Base-by-base conservation (phyloP, 2,329 filamentous ascomycete genomes). In the Aureobasidium sp. region DNA sequence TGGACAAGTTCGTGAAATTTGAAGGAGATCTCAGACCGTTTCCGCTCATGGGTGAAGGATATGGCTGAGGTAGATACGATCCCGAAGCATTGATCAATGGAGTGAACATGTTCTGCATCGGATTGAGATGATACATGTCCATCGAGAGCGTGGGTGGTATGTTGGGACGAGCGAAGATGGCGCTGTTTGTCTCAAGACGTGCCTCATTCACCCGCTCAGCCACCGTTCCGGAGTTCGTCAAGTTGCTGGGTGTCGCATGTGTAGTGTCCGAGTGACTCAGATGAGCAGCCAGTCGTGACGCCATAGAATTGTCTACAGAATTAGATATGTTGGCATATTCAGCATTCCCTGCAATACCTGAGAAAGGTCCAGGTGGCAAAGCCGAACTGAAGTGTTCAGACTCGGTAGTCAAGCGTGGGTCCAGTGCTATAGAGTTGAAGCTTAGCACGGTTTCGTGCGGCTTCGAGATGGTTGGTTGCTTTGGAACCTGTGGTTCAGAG, bases 21-120 rank as follows among this genome's bases (percentile, higher is more conserved):
- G 56, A 36, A 11, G 56, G 44, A 22, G 60, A 56, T 15, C 20
- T 56, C 22, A 55, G 44, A 17, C n/a, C n/a, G 1, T 9, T 22
- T 5, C 34, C 36, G 15, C 8, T 45, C 3, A 22, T 34, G 5
- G 51, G 60, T 8, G 60, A 56, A 9, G 34, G n/a, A 41, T 47
- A 62, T 5, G 60, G 60, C 5, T 62, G 60, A 41, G 60, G 60
- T 17, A 62, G 22, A 12, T 62, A 55, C 12, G 31, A 20, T 5
- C 44, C 56, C 15, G 56, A 31, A 41, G 39, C 44, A 59, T 41
- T 49, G 17, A n/a, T n/a, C 9, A 48, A 11, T 3, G 59, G 44
- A n/a, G 47, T n/a, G 17, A 61, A 59, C 31, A 49, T 29, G 17
- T 31, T 48, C 2, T 59, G 56, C 44, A 49, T 59, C 12, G 56